Conservation (phyloP, 148 eudicot species). For the Spergularia bocconei region DNA sequence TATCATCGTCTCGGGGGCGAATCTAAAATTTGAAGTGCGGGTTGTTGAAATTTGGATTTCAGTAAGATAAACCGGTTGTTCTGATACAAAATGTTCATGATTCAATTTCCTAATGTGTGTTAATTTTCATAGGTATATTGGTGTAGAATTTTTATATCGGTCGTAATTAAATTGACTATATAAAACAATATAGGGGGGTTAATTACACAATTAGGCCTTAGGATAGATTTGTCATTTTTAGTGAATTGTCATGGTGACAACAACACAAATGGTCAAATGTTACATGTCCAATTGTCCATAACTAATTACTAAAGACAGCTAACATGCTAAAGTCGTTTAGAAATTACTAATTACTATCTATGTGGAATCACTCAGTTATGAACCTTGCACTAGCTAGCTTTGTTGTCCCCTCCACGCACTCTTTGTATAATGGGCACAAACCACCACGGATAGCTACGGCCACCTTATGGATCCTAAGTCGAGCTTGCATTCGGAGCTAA, state of each 20-base stretch:
- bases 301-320: conserved; percentile 7
- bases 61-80: no score
- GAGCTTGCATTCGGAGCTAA: neutral
- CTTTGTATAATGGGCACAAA: neutral
- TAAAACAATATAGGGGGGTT: no score
- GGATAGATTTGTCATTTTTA: no score
- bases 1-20: no score
- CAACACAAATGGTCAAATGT: neutral
- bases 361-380: conserved; percentile 7
- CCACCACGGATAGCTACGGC: neutral
- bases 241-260: neutral
- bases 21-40: no score
- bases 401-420: neutral
- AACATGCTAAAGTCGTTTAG: conserved; percentile 19
- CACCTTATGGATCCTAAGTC: neutral
- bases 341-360: neutral
- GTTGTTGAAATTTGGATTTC: no score
- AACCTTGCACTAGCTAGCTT: conserved; percentile 10
- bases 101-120: no score
- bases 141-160: no score
- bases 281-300: neutral
- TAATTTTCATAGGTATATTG: no score
- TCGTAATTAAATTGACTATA: no score
- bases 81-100: no score
- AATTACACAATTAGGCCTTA: no score